Base-by-base conservation (phyloP, 306 rosid species). In the Hippophae rhamnoides region DNA sequence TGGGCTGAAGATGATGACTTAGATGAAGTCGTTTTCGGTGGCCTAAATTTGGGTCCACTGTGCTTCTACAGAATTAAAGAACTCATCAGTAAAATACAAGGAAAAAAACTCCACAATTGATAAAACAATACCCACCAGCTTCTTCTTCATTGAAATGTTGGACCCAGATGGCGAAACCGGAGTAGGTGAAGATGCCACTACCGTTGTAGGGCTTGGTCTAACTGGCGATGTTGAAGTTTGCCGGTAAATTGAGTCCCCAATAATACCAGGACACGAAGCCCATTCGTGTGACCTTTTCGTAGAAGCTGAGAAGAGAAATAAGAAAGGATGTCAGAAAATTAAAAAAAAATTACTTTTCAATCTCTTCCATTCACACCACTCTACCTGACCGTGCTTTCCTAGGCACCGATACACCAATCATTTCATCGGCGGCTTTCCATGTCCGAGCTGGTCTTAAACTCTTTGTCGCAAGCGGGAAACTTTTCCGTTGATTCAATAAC, bases 301-400 rank as follows among this genome's bases (percentile, higher is more conserved):
- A 0, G 94, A 86, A 0, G 74, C 99, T 93, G 86, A 31, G 38
- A 31, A 78, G 5, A 47, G 50, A 10, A 43, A 43, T 41, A 43
- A 74, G 6, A 12, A 45, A 41, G 13, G 11, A 31, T 13, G 55
- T 25, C 46, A 49, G 13, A 58, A 41, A 31, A 31, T 31, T 8
- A 41, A 3, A 12, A 7, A 59, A 66, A 69, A 61, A 71, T 1
- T 31, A 2, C 2, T 31, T 31, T 31, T 31, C 26, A 43, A 8
- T 54, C 56, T 58, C 59, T 57, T 40, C 10, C 57, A 26, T 31
- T 31, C 38, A 31, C 38, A 4, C 55, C 51, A 49, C 64, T 52
- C 62, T 75, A 93, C 99, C 99, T 72, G 99, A 84, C 61, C 99
- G 99, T 63, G 99, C 97, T 67, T 80, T 93, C 48, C 99, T 78